Base-by-base conservation (phyloP, 805 yeast species). In the Sugiyamaella chiloensis region DNA sequence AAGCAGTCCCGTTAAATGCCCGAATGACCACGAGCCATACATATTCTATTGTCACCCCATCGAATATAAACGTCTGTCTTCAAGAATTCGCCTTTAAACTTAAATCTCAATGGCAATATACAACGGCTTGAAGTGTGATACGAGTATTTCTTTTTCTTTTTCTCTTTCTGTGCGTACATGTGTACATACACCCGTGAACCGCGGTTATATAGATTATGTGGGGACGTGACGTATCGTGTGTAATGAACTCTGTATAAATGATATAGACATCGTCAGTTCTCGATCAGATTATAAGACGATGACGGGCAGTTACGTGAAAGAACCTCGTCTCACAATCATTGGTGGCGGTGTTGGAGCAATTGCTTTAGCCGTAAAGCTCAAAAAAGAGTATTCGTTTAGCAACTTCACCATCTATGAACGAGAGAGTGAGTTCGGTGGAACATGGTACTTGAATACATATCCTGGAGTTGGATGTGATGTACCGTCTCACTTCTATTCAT, bases 361-460 rank as follows among this genome's bases (percentile, higher is more conserved):
- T 14, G 37, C 37, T 34, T 16, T 34, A 34, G 37, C 37, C 20
- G 37, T 16, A 14, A 34, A 34, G 7, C 20, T 34, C 20, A 34
- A 34, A 19, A 34, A 34, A 7, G 37, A 34, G 37, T 16, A 34
- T 16, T 16, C 20, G 11, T 34, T 16, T 16, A 14, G 52, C 20
- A 57, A 58, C 19, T 48, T 53, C 40, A 44, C 44, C 6, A 52
- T 61, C 34, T 60, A 61, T 45, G 66, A 62, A 43, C 58, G 56
- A 43, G 61, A 60, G 34, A 51, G 59, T 3, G 64, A 53, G 17
- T 30, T 63, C 20, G 58, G 64, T 2, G 65, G 65, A 1, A 60
- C 60, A 11, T 60, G 65, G 65, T 55, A 26, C 36, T 53, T 47
- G 19, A 51, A 55, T 42, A 48, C 40, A 6, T 59, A 59, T 35